phyloP scores from a whole-genome alignment of 176 grass and related monocot species.

The Echinochloa phyllopogon region DNA sequence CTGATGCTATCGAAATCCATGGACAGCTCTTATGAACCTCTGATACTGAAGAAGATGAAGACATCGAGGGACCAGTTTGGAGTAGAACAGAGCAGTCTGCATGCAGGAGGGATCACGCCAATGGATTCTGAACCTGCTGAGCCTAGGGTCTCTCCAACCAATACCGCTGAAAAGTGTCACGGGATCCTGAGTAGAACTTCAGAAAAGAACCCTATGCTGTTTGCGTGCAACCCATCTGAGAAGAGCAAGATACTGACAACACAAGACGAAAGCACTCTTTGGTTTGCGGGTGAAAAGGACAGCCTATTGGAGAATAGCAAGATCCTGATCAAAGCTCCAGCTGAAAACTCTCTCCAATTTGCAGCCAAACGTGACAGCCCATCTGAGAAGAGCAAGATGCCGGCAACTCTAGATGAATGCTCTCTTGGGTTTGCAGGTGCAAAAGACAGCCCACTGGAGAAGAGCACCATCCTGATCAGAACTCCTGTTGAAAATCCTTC shows the following conservation, averaged over 20 bases:
- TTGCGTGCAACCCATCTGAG: slow-evolving; percentile 36
- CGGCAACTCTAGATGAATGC: slow-evolving; percentile 35
- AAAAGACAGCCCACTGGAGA: slow-evolving; percentile 18
- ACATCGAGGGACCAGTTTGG: slow-evolving; percentile 50
- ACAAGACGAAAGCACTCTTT: slow-evolving; percentile 31
- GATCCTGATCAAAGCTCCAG: slow-evolving; percentile 14
- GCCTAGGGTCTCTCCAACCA: slow-evolving; percentile 39
- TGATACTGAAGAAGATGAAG: slow-evolving; percentile 65
- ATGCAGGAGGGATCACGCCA: slow-evolving; percentile 32
- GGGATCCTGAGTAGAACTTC: slow-evolving; percentile 34
- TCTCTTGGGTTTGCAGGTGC: not conserved
- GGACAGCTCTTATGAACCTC: slow-evolving; percentile 72
- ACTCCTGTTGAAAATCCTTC: not conserved
- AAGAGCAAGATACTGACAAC: slow-evolving; percentile 43
- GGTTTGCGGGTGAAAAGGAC: not conserved
- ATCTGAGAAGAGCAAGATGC: slow-evolving; percentile 49
- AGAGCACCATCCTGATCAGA: slow-evolving; percentile 29
- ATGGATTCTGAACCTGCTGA: slow-evolving; percentile 47
- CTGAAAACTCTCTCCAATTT: slow-evolving; percentile 18
- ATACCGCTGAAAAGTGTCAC: slow-evolving; percentile 42
- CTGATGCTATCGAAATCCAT: slow-evolving; percentile 66
- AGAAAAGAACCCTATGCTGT: slow-evolving; percentile 33
- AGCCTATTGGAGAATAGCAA: slow-evolving; percentile 38
- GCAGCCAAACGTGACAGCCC: slow-evolving; percentile 8
- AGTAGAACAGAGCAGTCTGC: slow-evolving; percentile 31